These are phyloP conservation scores for Wickerhamiella occidentalis DNA, from an alignment of 805 yeast genomes.

Conservation along the genomic window DNA sequence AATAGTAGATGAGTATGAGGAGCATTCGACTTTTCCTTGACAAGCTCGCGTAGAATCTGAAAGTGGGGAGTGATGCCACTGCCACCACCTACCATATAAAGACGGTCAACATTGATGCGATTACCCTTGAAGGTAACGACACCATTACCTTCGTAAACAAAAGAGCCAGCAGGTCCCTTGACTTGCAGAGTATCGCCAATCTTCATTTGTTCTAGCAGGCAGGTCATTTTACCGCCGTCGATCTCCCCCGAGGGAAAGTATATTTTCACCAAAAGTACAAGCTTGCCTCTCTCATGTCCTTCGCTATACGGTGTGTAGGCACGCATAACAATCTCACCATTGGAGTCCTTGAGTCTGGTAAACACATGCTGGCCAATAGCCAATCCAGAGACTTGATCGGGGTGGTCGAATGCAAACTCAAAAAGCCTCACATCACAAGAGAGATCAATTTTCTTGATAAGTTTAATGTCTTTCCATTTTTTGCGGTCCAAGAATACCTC, in stretches of 20 bases:
- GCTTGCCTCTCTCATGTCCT: slow-evolving; percentile 23
- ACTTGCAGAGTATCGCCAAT: slow-evolving; percentile 24
- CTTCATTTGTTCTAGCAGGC: slow-evolving; percentile 21
- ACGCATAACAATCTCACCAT: slow-evolving; percentile 26
- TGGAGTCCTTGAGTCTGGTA: slow-evolving; percentile 22
- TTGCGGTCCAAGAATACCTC: slow-evolving; percentile 25
- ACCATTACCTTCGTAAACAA: slow-evolving; percentile 22
- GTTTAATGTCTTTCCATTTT: slow-evolving; percentile 24
- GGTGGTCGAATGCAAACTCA: slow-evolving; percentile 24
- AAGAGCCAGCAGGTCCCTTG: slow-evolving; percentile 28
- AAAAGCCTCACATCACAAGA: slow-evolving; percentile 28
- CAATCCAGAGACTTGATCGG: slow-evolving; percentile 27
- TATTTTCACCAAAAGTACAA: slow-evolving; percentile 28
- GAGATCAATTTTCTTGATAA: slow-evolving; percentile 21
- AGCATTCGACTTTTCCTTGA: slow-evolving; percentile 34
- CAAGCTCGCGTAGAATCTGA: slow-evolving; percentile 39
- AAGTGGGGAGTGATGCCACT: slow-evolving; percentile 46
- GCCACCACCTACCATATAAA: slow-evolving; percentile 45
- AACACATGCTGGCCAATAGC: slow-evolving; percentile 29
- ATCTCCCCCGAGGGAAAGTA: slow-evolving; percentile 26
- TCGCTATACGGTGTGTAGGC: slow-evolving; percentile 30
- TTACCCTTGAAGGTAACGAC: slow-evolving; percentile 8
- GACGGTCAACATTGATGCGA: slow-evolving; percentile 22
- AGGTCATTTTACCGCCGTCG: slow-evolving; percentile 30
- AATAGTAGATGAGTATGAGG: slow-evolving; percentile 37